Conservation (phyloP, 1,284 basidiomycete species). For the Megacollybia platyphylla region DNA sequence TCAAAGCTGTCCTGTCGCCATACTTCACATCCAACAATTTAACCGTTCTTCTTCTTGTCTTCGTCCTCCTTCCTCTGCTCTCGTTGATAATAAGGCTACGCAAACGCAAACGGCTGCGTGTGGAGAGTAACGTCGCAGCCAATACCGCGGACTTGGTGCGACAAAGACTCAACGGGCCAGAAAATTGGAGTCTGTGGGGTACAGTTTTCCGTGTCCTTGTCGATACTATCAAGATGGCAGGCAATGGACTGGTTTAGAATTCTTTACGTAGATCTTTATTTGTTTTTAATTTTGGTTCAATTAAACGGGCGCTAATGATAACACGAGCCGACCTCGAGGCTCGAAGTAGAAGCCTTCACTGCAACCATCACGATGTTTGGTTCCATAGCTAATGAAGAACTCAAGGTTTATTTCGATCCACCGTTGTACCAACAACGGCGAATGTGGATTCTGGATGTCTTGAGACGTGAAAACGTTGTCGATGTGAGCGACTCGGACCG, state of each 20-base stretch:
- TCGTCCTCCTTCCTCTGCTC: constrained; percentile 47
- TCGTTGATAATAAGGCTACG: constrained; percentile 42
- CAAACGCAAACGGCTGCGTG: constrained; percentile 18
- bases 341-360: neutral
- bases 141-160: constrained; percentile 47
- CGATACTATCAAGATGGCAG: constrained; percentile 67
- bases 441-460: constrained; percentile 55
- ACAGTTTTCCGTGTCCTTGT: constrained; percentile 39
- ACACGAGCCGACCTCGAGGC: neutral
- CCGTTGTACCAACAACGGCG: constrained; percentile 57
- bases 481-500: constrained; percentile 26
- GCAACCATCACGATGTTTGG: neutral
- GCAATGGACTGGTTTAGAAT: constrained; percentile 52
- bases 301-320: neutral
- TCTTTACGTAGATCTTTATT: neutral
- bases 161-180: constrained; percentile 29
- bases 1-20: constrained; percentile 30
- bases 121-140: constrained; percentile 8
- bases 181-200: constrained; percentile 32
- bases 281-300: neutral
- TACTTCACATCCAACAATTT: constrained; percentile 33
- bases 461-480: constrained; percentile 45
- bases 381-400: constrained; percentile 14
- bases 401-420: constrained; percentile 63
- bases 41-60: constrained; percentile 37